Conservation (phyloP, 768 basidiomycete species). For the Trametes sanguinea region DNA sequence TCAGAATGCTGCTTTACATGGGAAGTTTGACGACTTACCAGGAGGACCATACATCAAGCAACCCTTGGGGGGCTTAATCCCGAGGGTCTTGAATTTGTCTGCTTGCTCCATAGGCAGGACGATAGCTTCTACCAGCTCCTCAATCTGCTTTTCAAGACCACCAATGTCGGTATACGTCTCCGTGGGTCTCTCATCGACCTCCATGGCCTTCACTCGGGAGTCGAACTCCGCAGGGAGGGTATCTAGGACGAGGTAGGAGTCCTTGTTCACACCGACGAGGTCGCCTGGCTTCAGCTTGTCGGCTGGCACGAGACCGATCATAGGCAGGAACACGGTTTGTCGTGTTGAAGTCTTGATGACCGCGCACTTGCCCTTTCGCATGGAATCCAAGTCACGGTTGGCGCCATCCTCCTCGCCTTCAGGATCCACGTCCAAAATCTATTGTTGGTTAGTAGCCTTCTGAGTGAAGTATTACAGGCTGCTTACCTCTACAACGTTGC, state of each 20-base stretch:
- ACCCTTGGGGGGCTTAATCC: constrained; percentile 96
- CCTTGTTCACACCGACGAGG: constrained; percentile 98
- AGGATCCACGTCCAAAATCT: constrained; percentile 95
- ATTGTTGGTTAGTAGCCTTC: constrained; percentile 3
- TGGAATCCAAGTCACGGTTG: constrained; percentile 93
- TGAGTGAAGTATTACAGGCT: neutral
- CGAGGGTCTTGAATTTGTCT: constrained; percentile 97
- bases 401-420: constrained; percentile 94
- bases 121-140: constrained; percentile 97
- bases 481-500: constrained; percentile 93
- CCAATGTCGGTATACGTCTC: constrained; percentile 98
- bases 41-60: constrained; percentile 99
- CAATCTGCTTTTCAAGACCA: constrained; percentile 98
- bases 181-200: constrained; percentile 97
- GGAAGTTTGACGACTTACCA: constrained; percentile 49
- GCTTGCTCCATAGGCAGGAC: constrained; percentile 98
- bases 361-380: constrained; percentile 96
- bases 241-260: constrained; percentile 96
- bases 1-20: neutral
- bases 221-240: constrained; percentile 97
- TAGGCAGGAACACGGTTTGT: constrained; percentile 97
- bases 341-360: constrained; percentile 99
- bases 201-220: constrained; percentile 99
- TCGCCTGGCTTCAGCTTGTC: constrained; percentile 89
- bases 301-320: constrained; percentile 95